A percentile compares a stretch with the other conserved stretches of the same genome.
Conservation (phyloP, 2,329 filamentous ascomycete species). For the Nemania sp. region DNA sequence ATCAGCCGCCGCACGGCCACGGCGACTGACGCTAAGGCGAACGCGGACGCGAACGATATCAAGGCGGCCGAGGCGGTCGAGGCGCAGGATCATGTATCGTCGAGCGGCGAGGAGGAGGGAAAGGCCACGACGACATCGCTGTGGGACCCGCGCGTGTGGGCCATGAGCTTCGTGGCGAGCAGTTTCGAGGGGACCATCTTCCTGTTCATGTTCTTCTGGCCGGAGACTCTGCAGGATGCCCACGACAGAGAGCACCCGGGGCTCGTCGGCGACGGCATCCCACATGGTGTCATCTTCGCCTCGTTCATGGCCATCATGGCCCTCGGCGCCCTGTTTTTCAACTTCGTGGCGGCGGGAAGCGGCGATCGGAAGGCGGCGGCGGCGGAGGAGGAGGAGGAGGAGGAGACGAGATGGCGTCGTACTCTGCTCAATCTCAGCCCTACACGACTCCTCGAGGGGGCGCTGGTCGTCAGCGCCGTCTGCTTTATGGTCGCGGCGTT, state of each 20-base stretch:
- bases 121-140: constrained; percentile 2
- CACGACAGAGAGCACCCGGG: constrained; percentile 26
- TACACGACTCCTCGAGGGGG: constrained; percentile 31
- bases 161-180: constrained; percentile 41
- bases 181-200: constrained; percentile 44
- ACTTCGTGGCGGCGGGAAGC: constrained; percentile 36
- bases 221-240: constrained; percentile 39
- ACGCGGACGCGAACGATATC: not conserved
- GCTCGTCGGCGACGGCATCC: constrained; percentile 15
- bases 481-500: constrained; percentile 34
- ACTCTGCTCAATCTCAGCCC: constrained; percentile 3
- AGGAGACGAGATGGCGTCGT: too few species aligned
- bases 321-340: constrained; percentile 61
- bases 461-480: constrained; percentile 32
- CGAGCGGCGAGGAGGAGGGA: not conserved
- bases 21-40: too few species aligned
- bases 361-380: not conserved
- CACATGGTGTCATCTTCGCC: constrained; percentile 60
- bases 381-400: not conserved
- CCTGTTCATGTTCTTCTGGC: constrained; percentile 43
- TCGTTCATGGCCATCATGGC: constrained; percentile 64
- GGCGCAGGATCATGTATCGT: not conserved
- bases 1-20: too few species aligned
- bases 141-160: constrained; percentile 38
- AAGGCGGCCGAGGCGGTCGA: not conserved